Evolutionary conservation across 176 grass and related monocot species (phyloP).

Genomic region (Stipa capillata): DNA sequence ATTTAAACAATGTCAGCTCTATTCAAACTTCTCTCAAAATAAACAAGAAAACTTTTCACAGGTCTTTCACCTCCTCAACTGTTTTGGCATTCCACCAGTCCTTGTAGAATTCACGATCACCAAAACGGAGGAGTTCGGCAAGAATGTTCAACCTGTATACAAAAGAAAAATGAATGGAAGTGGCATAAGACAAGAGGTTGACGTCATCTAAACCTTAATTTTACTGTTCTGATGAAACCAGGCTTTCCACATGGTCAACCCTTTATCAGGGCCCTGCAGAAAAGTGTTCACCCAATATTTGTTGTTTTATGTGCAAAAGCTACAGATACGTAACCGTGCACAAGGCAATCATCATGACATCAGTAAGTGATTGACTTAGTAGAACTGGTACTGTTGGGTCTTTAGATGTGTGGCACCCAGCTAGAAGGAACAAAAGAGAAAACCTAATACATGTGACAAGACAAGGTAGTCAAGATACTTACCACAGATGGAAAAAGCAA

Average conservation of each 20-base stretch:
- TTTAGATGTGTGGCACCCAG: neutral
- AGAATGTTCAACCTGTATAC: constrained; percentile 84
- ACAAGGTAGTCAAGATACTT: constrained; percentile 28
- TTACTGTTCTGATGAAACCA: neutral
- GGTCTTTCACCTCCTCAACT: constrained; percentile 75
- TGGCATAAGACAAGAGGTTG: neutral
- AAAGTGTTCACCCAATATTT: neutral
- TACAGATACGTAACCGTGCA: neutral
- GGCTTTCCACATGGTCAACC: neutral
- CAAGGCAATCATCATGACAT: neutral
- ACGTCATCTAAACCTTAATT: neutral
- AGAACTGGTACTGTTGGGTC: neutral
- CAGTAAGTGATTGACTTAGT: neutral
- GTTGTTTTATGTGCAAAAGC: neutral
- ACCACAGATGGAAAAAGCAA: constrained; percentile 98
- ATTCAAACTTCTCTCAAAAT: neutral
- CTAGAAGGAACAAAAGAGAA: neutral
- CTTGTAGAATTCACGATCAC: constrained; percentile 99
- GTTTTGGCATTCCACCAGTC: constrained; percentile 99
- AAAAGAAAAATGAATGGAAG: constrained; percentile 17
- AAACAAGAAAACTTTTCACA: neutral
- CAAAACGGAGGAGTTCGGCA: constrained; percentile 78
- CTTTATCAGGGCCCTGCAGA: neutral
- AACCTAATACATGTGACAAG: neutral
- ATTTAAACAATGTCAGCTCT: constrained; percentile 32